phyloP scores from a whole-genome alignment of 78 protist genomes.

The Dictyostelium intermedium region DNA sequence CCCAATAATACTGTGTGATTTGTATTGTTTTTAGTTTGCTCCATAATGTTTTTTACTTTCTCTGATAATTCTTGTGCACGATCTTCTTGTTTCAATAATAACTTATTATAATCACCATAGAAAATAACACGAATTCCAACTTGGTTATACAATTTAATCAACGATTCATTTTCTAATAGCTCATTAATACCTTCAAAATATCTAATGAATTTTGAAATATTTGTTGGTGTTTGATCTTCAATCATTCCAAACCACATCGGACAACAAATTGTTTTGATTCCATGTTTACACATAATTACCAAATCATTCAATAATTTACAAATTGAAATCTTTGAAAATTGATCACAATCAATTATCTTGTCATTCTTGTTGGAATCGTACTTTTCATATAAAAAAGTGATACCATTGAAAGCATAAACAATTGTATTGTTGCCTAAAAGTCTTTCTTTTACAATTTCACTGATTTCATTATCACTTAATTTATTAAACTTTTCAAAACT shows the following conservation, averaged over 20 bases:
- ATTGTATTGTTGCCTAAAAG: background rate
- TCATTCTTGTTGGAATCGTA: no score
- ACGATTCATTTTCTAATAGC: background rate
- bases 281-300: slow-evolving; percentile 1
- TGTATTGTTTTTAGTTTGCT: background rate
- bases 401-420: background rate
- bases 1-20: slow-evolving; percentile 9
- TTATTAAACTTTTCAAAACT: background rate
- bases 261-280: slow-evolving; percentile 11
- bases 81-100: slow-evolving; percentile 15
- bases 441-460: slow-evolving; percentile 1
- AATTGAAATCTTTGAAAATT: background rate
- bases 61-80: background rate
- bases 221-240: slow-evolving; percentile 1
- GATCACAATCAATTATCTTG: background rate
- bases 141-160: background rate
- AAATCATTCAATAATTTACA: background rate
- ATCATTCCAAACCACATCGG: slow-evolving; percentile 55
- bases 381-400: background rate
- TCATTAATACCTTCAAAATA: slow-evolving; percentile 3
- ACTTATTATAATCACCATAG: slow-evolving; percentile 36
- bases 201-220: slow-evolving; percentile 37
- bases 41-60: slow-evolving; percentile 30
- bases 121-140: slow-evolving; percentile 10
- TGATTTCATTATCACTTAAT: background rate